Evolutionary conservation across 179 eudicot species (phyloP).

Genomic region (Drosera spatulata): DNA sequence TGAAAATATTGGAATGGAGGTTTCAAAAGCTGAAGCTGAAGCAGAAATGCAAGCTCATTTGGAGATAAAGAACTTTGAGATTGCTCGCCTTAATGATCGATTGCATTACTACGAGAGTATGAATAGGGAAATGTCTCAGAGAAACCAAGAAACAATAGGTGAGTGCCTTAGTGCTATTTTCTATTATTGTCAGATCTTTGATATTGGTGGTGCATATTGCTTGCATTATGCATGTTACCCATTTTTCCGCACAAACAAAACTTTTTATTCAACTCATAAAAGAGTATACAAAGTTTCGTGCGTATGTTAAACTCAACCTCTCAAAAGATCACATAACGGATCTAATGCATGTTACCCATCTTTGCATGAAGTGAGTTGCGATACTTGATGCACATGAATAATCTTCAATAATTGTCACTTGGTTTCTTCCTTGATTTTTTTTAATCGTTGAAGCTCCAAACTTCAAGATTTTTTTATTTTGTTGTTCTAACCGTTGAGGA

Average conservation of each 20-base stretch:
- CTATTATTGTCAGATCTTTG: background rate
- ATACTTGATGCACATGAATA: background rate
- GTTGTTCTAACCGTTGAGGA: no score
- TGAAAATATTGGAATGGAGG: conserved; percentile 63
- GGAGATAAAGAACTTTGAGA: conserved; percentile 75
- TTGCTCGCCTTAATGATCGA: conserved; percentile 74
- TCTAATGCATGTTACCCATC: no score
- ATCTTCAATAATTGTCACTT: background rate
- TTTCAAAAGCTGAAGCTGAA: conserved; percentile 76
- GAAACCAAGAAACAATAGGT: conserved; percentile 96
- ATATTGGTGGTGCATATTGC: background rate
- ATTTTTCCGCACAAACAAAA: no score
- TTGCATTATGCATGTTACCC: background rate
- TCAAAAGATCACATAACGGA: no score
- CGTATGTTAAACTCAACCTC: no score
- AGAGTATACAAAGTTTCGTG: no score
- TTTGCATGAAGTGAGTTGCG: background rate
- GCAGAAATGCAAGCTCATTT: conserved; percentile 67
- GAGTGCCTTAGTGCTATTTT: conserved; percentile 14
- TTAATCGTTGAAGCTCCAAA: no score
- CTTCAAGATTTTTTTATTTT: no score
- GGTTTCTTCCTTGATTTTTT: no score
- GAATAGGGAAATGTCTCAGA: conserved; percentile 95
- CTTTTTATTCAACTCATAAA: no score
- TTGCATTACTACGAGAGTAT: conserved; percentile 81